Evolutionary conservation across 106 monocot genomes (phyloP).

Genomic region (Dendrobium chrysotoxum): DNA sequence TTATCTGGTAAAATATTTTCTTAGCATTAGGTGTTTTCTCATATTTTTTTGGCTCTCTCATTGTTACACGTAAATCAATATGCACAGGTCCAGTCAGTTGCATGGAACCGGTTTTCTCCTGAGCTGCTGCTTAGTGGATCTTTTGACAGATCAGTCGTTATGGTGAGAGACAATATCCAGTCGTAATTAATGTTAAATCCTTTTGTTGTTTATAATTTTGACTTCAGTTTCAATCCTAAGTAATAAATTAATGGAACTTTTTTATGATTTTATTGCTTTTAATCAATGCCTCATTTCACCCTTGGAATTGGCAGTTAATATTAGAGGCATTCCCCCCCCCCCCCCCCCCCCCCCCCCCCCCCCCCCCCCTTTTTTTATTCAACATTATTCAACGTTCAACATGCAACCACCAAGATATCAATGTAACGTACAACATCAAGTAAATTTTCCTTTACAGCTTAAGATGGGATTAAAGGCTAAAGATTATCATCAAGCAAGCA

Average conservation of each 20-base stretch:
- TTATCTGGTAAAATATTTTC: not conserved
- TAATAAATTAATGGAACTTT: not conserved
- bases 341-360: too few species aligned
- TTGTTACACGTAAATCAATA: not conserved
- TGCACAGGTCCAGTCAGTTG: constrained; percentile 80
- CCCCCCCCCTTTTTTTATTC: too few species aligned
- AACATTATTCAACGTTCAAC: not conserved
- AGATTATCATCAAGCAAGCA: too few species aligned
- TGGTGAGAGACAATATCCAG: constrained; percentile 36
- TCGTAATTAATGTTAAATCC: not conserved
- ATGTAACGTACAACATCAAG: too few species aligned
- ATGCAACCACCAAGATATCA: not conserved
- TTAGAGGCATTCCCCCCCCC: not conserved
- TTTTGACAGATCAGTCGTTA: constrained; percentile 67
- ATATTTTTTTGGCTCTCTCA: not conserved
- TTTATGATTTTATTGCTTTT: not conserved
- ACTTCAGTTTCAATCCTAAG: not conserved
- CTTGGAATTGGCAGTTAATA: not conserved
- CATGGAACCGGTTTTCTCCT: constrained; percentile 63
- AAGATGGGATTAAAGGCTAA: too few species aligned
- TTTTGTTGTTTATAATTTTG: constrained; percentile 8
- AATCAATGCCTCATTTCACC: not conserved
- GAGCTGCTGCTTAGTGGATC: constrained; percentile 90
- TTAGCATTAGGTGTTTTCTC: not conserved
- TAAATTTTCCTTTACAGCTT: too few species aligned